A percentile compares a stretch with the other conserved stretches of the same genome.
Conservation (phyloP, 305 asterid genomes). For the Euphrasia arctica region DNA sequence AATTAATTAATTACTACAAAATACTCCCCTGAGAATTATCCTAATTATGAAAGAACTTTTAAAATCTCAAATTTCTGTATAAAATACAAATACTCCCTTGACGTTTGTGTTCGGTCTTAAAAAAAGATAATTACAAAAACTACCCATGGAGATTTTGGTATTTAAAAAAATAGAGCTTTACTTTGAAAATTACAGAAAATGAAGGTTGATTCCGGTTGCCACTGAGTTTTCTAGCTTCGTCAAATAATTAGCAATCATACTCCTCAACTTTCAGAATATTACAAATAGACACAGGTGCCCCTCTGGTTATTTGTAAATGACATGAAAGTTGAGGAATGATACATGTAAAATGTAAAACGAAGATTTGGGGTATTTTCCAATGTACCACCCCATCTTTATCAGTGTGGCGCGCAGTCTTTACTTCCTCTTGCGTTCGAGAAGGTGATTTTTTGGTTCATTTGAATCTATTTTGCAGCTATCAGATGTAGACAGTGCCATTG, state of each 20-base stretch:
- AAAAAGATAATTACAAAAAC: too few relatives aligned
- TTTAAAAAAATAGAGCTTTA: neutral
- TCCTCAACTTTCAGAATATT: neutral
- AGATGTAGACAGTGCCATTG: slow-evolving; percentile 87
- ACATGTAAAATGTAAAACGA: too few relatives aligned
- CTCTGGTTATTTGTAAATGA: too few relatives aligned
- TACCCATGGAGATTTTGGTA: too few relatives aligned
- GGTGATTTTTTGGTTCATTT: neutral
- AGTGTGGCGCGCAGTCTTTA: neutral
- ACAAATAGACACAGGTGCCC: too few relatives aligned
- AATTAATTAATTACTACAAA: neutral
- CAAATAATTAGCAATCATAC: neutral
- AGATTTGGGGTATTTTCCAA: too few relatives aligned
- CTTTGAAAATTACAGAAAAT: neutral
- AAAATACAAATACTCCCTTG: too few relatives aligned
- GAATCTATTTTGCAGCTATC: slow-evolving; percentile 55
- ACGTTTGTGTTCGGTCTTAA: too few relatives aligned
- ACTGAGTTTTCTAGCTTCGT: neutral
- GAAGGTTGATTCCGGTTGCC: neutral
- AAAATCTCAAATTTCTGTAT: too few relatives aligned
- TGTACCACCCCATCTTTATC: too few relatives aligned
- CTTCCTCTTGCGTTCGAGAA: neutral
- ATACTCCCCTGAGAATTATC: neutral
- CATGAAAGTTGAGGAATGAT: too few relatives aligned
- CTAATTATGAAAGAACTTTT: neutral